Evolutionary conservation across 129 eudicot species (phyloP), one percentile per base, ranked within the genome.

Genomic region (Dittrichia graveolens): DNA sequence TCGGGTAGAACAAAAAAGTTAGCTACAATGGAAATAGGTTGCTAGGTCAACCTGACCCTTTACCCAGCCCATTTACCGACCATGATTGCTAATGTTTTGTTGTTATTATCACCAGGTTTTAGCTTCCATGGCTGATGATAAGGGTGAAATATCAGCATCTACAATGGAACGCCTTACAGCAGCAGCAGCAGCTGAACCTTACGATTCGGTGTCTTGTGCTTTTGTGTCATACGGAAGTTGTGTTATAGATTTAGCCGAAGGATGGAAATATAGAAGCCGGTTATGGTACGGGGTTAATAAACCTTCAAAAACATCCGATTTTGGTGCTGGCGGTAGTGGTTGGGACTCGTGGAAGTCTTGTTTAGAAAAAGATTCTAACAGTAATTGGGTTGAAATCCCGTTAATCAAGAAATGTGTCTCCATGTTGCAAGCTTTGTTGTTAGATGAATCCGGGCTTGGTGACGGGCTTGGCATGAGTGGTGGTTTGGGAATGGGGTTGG

Each of bases 271-370:
- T 72, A 82, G 98, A 82, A 92, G 98, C 67, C 84, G 91, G 50
- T 72, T 92, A 54, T 92, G 98, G 98, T 85, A 85, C 68, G 96
- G 98, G 52, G 87, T 89, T 52, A 95, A 95, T 45, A 74, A 83
- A 69, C 85, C 96, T 65, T 79, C 86, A 8, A 63, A 82, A 15
- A 18, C 74, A 12, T 55, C 82, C 43, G 79, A 31, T 38, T 79
- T 92, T 67, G 90, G 92, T 80, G 98, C 96, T 61, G 98, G 96
- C 60, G 98, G 96, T 66, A 89, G 98, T 75, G 95, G 96, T 18
- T 85, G 96, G 98, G 98, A 89, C 47, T 77, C 95, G 4, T 89
- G 98, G 98, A 85, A 75, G 68, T 85, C 90, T 69, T 74, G 84
- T 68, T 78, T 92, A 75, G 98, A 92, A 69, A 92, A 85, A 74